A percentile compares a stretch with the other conserved stretches of the same genome.
Evolutionary conservation across 257 asterid species (phyloP).

Genomic region (Solanum acaule): DNA sequence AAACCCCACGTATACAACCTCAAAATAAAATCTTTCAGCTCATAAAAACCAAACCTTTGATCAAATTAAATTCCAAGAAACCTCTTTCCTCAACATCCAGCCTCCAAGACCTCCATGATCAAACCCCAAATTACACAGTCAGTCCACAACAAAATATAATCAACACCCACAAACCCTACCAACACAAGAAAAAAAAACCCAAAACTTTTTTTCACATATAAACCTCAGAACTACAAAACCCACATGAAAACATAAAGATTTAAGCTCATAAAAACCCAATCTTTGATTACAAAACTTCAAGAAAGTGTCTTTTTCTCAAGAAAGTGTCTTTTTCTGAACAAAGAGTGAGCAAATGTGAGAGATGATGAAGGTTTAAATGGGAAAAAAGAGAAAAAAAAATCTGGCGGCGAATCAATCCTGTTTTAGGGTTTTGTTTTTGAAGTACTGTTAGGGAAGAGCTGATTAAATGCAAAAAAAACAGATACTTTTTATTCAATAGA

Average conservation of each 20-base stretch:
- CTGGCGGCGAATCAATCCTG: neutral
- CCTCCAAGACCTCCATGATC: neutral
- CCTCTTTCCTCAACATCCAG: neutral
- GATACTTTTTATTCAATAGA: neutral
- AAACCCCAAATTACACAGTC: neutral
- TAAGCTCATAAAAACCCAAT: neutral
- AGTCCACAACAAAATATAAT: neutral
- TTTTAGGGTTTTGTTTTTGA: neutral
- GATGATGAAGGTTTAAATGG: neutral
- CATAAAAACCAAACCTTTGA: neutral
- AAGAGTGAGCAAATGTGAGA: neutral
- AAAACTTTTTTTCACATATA: neutral
- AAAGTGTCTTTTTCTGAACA: neutral
- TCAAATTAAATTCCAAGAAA: neutral
- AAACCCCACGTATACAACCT: constrained; percentile 1
- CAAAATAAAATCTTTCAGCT: constrained; percentile 1
- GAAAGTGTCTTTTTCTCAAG: neutral
- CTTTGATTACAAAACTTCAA: neutral
- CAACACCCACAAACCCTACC: neutral
- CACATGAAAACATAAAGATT: neutral
- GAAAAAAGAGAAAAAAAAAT: neutral
- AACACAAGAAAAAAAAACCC: neutral
- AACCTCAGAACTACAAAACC: neutral
- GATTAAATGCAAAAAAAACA: neutral
- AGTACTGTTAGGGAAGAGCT: neutral